Evolutionary conservation across 768 basidiomycete species (phyloP).

Genomic region (Lentinula detonsa): DNA sequence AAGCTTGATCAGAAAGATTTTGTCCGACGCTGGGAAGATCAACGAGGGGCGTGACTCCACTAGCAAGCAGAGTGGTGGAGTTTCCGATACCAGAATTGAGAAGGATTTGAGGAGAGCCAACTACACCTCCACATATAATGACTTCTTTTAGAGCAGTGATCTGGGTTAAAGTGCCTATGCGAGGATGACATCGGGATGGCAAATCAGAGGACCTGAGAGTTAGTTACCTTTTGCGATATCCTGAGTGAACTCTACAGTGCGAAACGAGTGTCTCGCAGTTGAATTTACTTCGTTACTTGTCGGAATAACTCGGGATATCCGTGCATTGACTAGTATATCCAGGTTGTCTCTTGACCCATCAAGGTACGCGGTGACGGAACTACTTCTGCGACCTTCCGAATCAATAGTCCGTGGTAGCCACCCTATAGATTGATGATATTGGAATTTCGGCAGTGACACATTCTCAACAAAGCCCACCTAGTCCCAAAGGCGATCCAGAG

Average conservation of each 20-base stretch:
- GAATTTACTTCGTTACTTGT: not conserved
- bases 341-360: slow-evolving; percentile 27
- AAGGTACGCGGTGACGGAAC: slow-evolving; percentile 31
- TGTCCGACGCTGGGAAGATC: slow-evolving; percentile 38
- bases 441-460: no score
- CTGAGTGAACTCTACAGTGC: slow-evolving; percentile 3
- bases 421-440: slow-evolving; percentile 7
- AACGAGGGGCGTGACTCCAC: slow-evolving; percentile 21
- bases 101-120: slow-evolving; percentile 34
- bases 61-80: slow-evolving; percentile 16
- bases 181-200: not conserved
- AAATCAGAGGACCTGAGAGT: not conserved
- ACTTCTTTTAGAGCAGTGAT: slow-evolving; percentile 16
- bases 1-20: slow-evolving; percentile 14
- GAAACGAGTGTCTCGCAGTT: not conserved
- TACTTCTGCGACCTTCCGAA: slow-evolving; percentile 24
- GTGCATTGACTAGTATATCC: slow-evolving; percentile 27
- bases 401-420: slow-evolving; percentile 28
- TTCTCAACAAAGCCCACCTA: not conserved
- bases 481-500: slow-evolving; percentile 16
- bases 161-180: not conserved
- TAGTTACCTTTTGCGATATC: not conserved
- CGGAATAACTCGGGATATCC: slow-evolving; percentile 22
- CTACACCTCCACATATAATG: slow-evolving; percentile 31
- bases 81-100: slow-evolving; percentile 45